Evolutionary conservation across 2,329 filamentous ascomycete genomes (phyloP).

Genomic region (Penicillium sp.): DNA sequence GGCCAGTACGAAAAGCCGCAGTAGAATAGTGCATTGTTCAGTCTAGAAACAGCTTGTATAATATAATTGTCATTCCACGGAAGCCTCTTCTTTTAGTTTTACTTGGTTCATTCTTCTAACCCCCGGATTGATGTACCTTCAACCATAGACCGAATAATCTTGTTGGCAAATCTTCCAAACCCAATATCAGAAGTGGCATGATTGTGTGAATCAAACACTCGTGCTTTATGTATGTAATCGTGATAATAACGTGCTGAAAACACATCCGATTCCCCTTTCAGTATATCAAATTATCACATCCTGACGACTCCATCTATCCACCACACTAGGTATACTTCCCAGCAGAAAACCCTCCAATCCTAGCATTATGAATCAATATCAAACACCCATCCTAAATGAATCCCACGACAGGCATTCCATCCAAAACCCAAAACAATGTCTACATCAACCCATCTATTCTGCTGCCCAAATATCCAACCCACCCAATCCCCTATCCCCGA

Average conservation of each 20-base stretch:
- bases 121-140: neutral
- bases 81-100: too few relatives aligned
- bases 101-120: too few relatives aligned
- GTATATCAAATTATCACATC: slow-evolving; percentile 3
- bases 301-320: neutral
- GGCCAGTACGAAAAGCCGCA: neutral
- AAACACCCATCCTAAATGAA: too few relatives aligned
- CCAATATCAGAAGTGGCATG: neutral
- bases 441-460: neutral
- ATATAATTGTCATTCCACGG: too few relatives aligned
- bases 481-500: neutral
- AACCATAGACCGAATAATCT: neutral
- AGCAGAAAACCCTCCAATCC: too few relatives aligned
- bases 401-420: neutral
- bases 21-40: too few relatives aligned
- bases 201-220: too few relatives aligned
- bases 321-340: too few relatives aligned
- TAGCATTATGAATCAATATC: too few relatives aligned
- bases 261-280: neutral
- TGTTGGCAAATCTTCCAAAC: neutral
- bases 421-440: neutral
- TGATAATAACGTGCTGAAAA: neutral
- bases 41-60: too few relatives aligned
- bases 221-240: too few relatives aligned
- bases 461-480: neutral